Evolutionary conservation across 148 eudicot species (phyloP).

Genomic region (Nyssa sinensis): DNA sequence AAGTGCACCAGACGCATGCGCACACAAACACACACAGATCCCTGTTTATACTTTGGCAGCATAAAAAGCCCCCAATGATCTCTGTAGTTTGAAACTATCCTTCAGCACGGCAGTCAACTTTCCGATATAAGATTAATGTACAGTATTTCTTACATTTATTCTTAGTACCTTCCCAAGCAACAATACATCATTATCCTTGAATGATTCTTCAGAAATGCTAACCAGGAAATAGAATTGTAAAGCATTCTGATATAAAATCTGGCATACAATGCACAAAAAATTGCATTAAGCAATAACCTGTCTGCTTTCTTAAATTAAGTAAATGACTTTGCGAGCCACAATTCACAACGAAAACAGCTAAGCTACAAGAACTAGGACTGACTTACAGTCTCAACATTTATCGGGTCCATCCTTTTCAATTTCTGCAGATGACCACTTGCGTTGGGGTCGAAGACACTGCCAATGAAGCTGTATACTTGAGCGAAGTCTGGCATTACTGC

Average conservation of each 20-base stretch:
- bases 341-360: neutral
- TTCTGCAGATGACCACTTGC: conserved; percentile 59
- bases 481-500: conserved; percentile 86
- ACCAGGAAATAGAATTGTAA: neutral
- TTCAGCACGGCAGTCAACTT: too few species aligned
- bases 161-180: neutral
- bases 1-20: too few species aligned
- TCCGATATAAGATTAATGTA: too few species aligned
- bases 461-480: conserved; percentile 79
- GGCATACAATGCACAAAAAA: too few species aligned
- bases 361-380: neutral
- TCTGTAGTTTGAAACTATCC: too few species aligned
- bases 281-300: too few species aligned
- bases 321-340: neutral
- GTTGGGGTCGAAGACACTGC: conserved; percentile 79
- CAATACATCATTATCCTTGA: neutral
- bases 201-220: neutral
- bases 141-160: too few species aligned
- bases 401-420: conserved; percentile 77
- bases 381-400: conserved; percentile 76
- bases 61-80: neutral
- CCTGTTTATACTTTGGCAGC: too few species aligned
- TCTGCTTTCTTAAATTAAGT: neutral
- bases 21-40: too few species aligned
- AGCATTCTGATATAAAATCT: neutral